Base-by-base conservation (phyloP, 2,329 filamentous ascomycete species). In the Fusarium scirpi region DNA sequence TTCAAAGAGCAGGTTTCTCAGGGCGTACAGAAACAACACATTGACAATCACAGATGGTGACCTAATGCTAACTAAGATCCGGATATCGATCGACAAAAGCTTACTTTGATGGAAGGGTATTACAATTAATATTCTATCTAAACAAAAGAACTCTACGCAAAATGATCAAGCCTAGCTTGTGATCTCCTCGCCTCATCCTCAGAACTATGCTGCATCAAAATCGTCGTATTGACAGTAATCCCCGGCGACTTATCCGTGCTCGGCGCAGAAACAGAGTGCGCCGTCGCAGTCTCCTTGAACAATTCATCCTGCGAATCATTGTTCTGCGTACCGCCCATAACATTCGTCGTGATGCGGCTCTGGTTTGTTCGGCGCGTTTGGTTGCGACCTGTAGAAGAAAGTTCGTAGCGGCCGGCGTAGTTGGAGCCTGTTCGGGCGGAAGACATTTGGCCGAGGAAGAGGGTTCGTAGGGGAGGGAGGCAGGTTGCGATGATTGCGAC, bases 401-500 rank as follows among this genome's bases (percentile, higher is more conserved):
- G 72, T 38, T 74, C 72, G 44, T 74, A 73, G 15, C 29, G 70
- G 13, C 62, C 54, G 7, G 22, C 48, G 29, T 74, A 73, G 43
- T 72, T 74, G 8, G 72, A 74, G 2, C 58, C 51, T 15, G 70
- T 65, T 22, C 72, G 61, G 11, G 54, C 65, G 0, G 64, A 67
- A 0, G 72, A 74, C 47, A 74, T 62, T 44, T 73, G 67, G 1
- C 72, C 72, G 4, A 74, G 59, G 29, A 74, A 47, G 34, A 74
- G 58, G 0, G 68, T 71, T 48, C 72, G 65, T 11, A 74, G 62
- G 1, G 72, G 74, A 30, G 80, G 80, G 1, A 82, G 77, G n/a
- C 78, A 81, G 4, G 78, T 76, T 3, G 80, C 79, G 12, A 82
- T 82, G 34, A 82, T 81, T 2, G 81, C 79, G 10, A 82, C 77